Evolutionary conservation across 1,284 basidiomycete genomes (phyloP), one percentile per base, ranked within the genome.

Genomic region (Heimioporus retisporus): DNA sequence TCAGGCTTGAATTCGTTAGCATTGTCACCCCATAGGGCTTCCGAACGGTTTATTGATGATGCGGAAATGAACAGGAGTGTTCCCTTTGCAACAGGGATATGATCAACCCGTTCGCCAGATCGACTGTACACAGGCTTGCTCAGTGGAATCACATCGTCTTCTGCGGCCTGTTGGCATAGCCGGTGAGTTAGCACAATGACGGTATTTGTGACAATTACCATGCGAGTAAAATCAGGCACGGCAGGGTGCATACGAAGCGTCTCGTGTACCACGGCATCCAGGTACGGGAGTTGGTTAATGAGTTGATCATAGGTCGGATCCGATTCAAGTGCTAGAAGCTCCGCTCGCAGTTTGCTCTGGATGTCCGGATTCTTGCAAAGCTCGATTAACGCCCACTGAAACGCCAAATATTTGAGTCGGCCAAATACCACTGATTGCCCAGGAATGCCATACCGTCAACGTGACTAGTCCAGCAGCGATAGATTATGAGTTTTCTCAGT

Each of bases 101-200:
- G 78, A 56, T 81, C 75, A 7, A 85, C 78, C 1, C 72, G 68
- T 56, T 80, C 67, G 1, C 86, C 87, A 1, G 78, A 70, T 6
- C 73, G 63, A 0, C 82, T 83, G 13, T 68, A 71, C 40, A 88
- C 66, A 2, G 86, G 86, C 6, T 71, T 68, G 51, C 78, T 80
- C 63, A 90, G 80, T 0, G 87, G 89, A 25, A 90, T 82, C 2
- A 88, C 72, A 63, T 90, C 87, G 68, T 89, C 86, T 79, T 87
- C 74, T 31, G 76, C 66, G 1, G 74, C 87, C 85, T 79, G 35
- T 40, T 40, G 35, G 62, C 4, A 21, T 50, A 31, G 0, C 21
- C 8, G 18, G 5, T 51, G 21, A 13, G n/a, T 13, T 6, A 48
- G 16, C 21, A 40, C 35, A 40, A 40, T 13, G 35, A 40, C 35